A percentile compares a stretch with the other conserved stretches of the same genome.
Evolutionary conservation across 31 red algal species (phyloP).

Genomic region (Odonthalia washingtoniensis): DNA sequence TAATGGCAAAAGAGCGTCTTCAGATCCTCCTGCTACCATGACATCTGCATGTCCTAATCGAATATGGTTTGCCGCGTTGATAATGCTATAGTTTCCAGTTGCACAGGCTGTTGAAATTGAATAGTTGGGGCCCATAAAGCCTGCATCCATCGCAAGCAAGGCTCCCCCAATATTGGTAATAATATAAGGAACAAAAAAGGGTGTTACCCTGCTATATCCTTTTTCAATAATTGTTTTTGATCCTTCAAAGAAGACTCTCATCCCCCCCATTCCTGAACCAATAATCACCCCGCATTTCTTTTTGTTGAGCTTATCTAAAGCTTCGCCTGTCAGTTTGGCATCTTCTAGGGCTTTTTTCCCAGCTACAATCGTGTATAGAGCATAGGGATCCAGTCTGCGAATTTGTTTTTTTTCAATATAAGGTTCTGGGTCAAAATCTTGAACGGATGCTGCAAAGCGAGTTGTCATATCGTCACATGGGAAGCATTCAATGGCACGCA

Average conservation of each 20-base stretch:
- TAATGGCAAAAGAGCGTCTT: conserved; percentile 92
- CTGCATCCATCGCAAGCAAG: conserved; percentile 84
- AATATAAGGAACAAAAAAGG: conserved; percentile 96
- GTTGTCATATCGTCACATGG: conserved; percentile 73
- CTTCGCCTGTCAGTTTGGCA: conserved; percentile 71
- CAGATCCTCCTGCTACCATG: conserved; percentile 87
- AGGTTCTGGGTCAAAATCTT: conserved; percentile 50
- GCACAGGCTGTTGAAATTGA: conserved; percentile 95
- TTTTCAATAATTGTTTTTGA: conserved; percentile 73
- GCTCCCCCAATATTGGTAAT: conserved; percentile 96
- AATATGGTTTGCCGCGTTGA: conserved; percentile 92
- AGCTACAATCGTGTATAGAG: conserved; percentile 78
- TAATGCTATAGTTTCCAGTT: conserved; percentile 92
- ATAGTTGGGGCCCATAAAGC: conserved; percentile 96
- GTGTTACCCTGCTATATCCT: conserved; percentile 79
- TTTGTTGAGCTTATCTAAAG: conserved; percentile 73
- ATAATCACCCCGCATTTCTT: conserved; percentile 72
- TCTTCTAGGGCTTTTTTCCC: conserved; percentile 87
- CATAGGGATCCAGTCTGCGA: conserved; percentile 86
- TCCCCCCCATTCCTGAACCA: conserved; percentile 94
- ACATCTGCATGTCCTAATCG: conserved; percentile 88
- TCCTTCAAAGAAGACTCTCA: conserved; percentile 76
- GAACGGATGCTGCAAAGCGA: conserved; percentile 73
- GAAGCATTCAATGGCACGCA: conserved; percentile 69
- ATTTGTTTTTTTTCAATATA: conserved; percentile 77